Evolutionary conservation across 768 basidiomycete species (phyloP), one percentile per base, ranked within the genome.

Genomic region (Suillus variegatus): DNA sequence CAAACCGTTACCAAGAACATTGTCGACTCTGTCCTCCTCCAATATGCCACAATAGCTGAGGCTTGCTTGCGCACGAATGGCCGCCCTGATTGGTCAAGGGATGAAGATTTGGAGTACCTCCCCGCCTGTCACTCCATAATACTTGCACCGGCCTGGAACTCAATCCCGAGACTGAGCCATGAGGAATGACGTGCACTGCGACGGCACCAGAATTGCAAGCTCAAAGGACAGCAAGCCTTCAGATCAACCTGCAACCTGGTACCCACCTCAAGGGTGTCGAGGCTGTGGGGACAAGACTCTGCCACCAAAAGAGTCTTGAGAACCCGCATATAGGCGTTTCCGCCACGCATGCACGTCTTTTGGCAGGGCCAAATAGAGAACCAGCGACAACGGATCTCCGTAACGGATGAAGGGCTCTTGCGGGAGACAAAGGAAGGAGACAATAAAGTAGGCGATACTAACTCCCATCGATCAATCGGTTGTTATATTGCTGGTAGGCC

Each of bases 381-480:
- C 66, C 68, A 58, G 68, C 68, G 66, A 72, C 55, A 69, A 69
- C 67, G 64, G 47, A 64, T 67, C 69, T 68, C 68, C 66, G 63
- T 61, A 67, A 60, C 47, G 60, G 64, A 65, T 65, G 68, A 65
- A 65, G 32, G 61, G 54, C 62, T 70, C 64, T 71, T 67, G 66
- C n/a, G 66, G 35, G 66, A 77, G 54, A 69, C 60, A 67, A 72
- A 76, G 71, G 77, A 80, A 77, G 70, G 69, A 71, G 66, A 66
- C 64, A 60, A 60, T 67, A 68, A 80, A 77, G 71, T 74, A 75
- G 73, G 81, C 82, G 88, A 85, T 92, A 99, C 97, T 95, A 92
- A 99, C 97, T 97, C 84, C 95, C 95, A 91, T 99, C 97, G 88
- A 99, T 96, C 82, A 99, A 92, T 77, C 97, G 91, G 82, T 93